Evolutionary conservation across 2,329 filamentous ascomycete genomes (phyloP).

Genomic region (Calonectria montana): DNA sequence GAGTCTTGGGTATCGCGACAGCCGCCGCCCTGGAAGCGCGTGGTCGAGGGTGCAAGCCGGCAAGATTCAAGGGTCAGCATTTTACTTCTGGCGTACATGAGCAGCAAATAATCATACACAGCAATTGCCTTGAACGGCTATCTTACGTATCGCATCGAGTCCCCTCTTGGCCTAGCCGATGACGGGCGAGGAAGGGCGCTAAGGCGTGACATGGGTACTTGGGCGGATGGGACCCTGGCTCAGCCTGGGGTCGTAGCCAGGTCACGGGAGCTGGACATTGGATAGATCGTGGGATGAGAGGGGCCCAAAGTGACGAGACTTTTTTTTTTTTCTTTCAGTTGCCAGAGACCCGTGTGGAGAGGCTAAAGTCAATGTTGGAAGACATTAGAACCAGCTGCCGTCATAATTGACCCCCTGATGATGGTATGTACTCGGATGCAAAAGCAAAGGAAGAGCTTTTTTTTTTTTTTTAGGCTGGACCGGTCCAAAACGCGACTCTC

Average conservation of each 20-base stretch:
- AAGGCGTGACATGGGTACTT: slow-evolving; percentile 19
- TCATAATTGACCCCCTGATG: background rate
- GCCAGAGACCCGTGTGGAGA: slow-evolving; percentile 4
- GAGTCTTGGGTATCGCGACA: background rate
- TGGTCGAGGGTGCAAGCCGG: background rate
- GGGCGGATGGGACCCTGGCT: slow-evolving; percentile 20
- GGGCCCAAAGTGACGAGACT: slow-evolving; percentile 4
- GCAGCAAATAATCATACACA: background rate
- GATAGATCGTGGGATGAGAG: slow-evolving; percentile 14
- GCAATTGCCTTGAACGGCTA: background rate
- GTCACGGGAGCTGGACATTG: slow-evolving; percentile 12
- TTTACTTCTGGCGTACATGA: slow-evolving; percentile 7
- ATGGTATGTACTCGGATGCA: background rate
- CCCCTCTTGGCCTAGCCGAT: slow-evolving; percentile 25
- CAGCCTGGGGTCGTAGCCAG: slow-evolving; percentile 3
- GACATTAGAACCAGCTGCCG: background rate
- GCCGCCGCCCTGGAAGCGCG: background rate
- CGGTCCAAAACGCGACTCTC: background rate
- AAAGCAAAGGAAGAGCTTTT: background rate
- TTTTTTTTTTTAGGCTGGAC: background rate
- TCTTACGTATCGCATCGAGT: slow-evolving; percentile 5
- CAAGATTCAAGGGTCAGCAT: background rate
- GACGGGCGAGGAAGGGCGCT: slow-evolving; percentile 13
- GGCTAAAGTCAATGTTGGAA: background rate
- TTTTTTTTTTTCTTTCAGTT: background rate